Conservation (phyloP, 2,329 filamentous ascomycete genomes). For the Zarea fungicola region DNA sequence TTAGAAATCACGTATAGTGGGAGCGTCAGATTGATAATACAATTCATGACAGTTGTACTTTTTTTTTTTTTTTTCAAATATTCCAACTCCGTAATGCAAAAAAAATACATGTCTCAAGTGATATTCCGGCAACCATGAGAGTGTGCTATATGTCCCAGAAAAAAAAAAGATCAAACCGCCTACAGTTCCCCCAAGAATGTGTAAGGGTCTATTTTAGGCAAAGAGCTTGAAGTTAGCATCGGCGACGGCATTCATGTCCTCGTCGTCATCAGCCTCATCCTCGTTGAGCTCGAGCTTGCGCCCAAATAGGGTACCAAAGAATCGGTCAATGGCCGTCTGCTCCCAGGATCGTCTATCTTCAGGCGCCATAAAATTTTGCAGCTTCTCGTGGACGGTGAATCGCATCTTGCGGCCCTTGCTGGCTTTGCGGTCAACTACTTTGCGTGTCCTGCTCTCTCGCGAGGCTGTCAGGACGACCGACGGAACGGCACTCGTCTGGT, state of each 20-base stretch:
- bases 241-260: conserved; percentile 47
- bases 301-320: conserved; percentile 72
- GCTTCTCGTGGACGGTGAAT: conserved; percentile 92
- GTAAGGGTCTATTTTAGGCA: conserved; percentile 29
- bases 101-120: not conserved
- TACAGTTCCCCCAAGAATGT: not conserved
- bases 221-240: conserved; percentile 52
- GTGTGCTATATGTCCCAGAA: not conserved
- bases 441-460: conserved; percentile 73
- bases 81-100: conserved; percentile 10
- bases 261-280: conserved; percentile 45
- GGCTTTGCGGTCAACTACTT: conserved; percentile 85
- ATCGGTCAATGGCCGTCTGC: conserved; percentile 67
- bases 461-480: conserved; percentile 61
- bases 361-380: conserved; percentile 96
- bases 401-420: conserved; percentile 93
- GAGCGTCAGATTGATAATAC: too few relatives aligned
- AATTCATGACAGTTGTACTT: too few relatives aligned
- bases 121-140: not conserved
- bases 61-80: not conserved
- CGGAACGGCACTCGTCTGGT: conserved; percentile 39
- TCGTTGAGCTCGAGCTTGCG: conserved; percentile 63
- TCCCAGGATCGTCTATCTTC: conserved; percentile 81
- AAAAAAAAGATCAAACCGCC: not conserved
- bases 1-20: too few relatives aligned